These are phyloP conservation scores for Yamadazyma ubonensis DNA, from an alignment of 805 yeast species.

Conservation along the genomic window DNA sequence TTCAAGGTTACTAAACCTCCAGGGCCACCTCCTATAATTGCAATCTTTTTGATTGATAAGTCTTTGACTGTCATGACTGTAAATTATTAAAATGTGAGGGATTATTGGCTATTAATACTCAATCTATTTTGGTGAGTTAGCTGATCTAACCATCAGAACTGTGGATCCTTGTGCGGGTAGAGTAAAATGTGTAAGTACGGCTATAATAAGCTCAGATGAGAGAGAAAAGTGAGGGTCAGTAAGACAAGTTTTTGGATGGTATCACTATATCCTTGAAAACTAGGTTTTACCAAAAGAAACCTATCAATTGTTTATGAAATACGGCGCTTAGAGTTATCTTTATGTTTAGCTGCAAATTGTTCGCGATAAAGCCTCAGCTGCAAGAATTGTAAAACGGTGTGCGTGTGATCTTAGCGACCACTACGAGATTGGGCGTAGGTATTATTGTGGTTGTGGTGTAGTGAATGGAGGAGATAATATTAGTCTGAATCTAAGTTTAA, in stretches of 20 bases:
- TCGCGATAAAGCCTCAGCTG: not conserved
- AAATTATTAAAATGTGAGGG: not conserved
- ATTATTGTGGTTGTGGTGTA: too few relatives aligned
- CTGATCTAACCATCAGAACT: not conserved
- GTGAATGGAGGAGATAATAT: too few relatives aligned
- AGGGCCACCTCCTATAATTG: conserved; percentile 27
- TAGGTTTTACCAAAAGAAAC: too few relatives aligned
- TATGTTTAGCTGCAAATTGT: not conserved
- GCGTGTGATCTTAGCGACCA: not conserved
- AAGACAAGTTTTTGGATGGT: too few relatives aligned
- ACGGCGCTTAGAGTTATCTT: not conserved
- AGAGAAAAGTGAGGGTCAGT: too few relatives aligned
- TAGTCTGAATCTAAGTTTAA: too few relatives aligned
- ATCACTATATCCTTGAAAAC: too few relatives aligned
- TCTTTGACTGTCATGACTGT: not conserved
- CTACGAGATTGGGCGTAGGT: too few relatives aligned
- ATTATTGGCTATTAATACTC: not conserved
- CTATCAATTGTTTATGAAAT: too few relatives aligned
- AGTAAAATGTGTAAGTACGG: too few relatives aligned
- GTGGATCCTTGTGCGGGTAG: not conserved
- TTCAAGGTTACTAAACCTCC: conserved; percentile 34
- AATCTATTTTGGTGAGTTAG: too few relatives aligned
- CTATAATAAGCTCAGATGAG: too few relatives aligned
- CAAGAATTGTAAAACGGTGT: not conserved
- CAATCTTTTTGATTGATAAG: conserved; percentile 19